A percentile compares a stretch with the other conserved stretches of the same genome.
Evolutionary conservation across 2,329 filamentous ascomycete genomes (phyloP).

Genomic region (Paracamarosporium sp.): DNA sequence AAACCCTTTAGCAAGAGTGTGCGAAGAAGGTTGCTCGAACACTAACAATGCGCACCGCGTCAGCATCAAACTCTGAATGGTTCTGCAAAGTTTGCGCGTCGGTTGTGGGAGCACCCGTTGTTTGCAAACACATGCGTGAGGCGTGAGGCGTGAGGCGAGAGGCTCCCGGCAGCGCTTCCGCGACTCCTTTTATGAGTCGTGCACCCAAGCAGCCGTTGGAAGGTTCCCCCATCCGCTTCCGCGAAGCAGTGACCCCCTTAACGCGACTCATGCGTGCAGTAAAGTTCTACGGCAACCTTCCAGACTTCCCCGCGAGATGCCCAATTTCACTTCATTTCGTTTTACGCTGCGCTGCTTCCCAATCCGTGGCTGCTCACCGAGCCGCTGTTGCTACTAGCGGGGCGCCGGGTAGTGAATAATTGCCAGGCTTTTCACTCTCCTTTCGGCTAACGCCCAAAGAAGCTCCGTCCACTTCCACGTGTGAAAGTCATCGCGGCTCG

Average conservation of each 20-base stretch:
- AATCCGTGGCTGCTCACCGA: background rate
- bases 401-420: no score
- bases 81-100: background rate
- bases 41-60: background rate
- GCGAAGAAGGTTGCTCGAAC: constrained; percentile 1
- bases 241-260: background rate
- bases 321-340: background rate
- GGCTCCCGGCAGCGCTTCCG: background rate
- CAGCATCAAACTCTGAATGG: background rate
- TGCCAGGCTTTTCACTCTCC: background rate
- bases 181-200: constrained; percentile 2
- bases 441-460: background rate
- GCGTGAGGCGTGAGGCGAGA: background rate
- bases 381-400: constrained; percentile 2
- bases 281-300: background rate
- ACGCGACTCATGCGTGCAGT: constrained; percentile 5
- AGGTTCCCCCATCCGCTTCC: constrained; percentile 7
- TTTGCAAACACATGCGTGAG: background rate
- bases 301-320: constrained; percentile 10
- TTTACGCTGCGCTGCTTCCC: background rate
- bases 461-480: background rate
- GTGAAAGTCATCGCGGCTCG: background rate
- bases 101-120: background rate
- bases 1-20: background rate
- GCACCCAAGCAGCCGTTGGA: constrained; percentile 5